Base-by-base conservation (phyloP, 805 yeast genomes). In the Saturnispora ahearnii region DNA sequence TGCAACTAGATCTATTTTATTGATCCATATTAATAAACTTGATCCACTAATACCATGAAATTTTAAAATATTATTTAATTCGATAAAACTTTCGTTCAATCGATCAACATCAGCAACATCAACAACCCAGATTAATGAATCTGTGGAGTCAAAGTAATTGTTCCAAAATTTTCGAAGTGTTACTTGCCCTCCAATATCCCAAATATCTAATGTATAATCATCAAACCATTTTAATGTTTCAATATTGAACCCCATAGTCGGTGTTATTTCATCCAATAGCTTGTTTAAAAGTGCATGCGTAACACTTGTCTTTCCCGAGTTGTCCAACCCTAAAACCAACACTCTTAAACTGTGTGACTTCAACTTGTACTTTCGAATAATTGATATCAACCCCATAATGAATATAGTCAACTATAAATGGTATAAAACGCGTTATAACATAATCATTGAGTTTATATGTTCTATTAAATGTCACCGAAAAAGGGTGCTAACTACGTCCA, bases 151-250 rank as follows among this genome's bases (percentile, higher is more conserved):
- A 68, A 85, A 88, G 69, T 90, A 90, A 64, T 90, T 96, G 67
- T 96, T 81, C 97, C 98, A 90, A 51, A 90, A 73, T 0, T 95
- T 95, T 62, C 96, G 79, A 58, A 89, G 78, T 66, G 95, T 74
- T 61, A 86, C 95, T 71, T 88, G 97, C 64, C 96, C 97, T 69
- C 97, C 97, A 53, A 93, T 93, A 67, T 82, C 69, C 99, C 95
- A 85, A 21, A 84, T 66, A 56, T 82, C 82, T 55, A 85, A 64
- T 36, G 71, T 71, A 55, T 65, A 70, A 18, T 70, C 74, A 9
- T 68, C 59, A 56, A 71, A 36, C 40, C 40, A 68, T 7, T 64
- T 62, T 8, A 86, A 62, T 2, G 91, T 80, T 50, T 78, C 76
- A 55, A 91, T 91, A 67, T 90, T 90, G 71, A 90, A 90, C 2